A percentile compares a stretch with the other conserved stretches of the same genome.
phyloP scores from a whole-genome alignment of 2,329 filamentous ascomycete species.

The Keithomyces neogunnii region DNA sequence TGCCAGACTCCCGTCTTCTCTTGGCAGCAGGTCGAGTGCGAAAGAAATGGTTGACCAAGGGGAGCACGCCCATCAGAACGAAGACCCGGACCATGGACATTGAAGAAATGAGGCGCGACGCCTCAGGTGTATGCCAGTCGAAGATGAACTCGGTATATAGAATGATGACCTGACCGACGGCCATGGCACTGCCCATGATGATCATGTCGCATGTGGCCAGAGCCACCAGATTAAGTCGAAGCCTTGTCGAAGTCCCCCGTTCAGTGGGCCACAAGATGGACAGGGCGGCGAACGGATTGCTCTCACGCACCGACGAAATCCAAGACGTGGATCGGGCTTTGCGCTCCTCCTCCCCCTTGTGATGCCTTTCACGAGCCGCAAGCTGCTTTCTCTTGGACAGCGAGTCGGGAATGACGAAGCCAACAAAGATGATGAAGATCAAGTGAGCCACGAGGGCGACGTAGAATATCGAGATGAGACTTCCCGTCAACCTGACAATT shows the following conservation, averaged over 20 bases:
- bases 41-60: conserved; percentile 67
- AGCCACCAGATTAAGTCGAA: conserved; percentile 75
- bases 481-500: conserved; percentile 67
- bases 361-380: conserved; percentile 61
- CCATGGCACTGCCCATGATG: conserved; percentile 74
- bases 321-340: conserved; percentile 14
- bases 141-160: conserved; percentile 78
- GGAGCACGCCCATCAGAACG: conserved; percentile 66
- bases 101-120: conserved; percentile 72
- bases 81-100: conserved; percentile 70
- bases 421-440: conserved; percentile 64
- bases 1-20: conserved; percentile 27
- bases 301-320: conserved; percentile 29
- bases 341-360: conserved; percentile 33
- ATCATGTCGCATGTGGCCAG: conserved; percentile 75
- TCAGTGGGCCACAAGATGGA: conserved; percentile 69
- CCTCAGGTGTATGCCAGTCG: conserved; percentile 73
- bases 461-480: conserved; percentile 77
- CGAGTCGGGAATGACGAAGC: conserved; percentile 74
- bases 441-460: conserved; percentile 64
- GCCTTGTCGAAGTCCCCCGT: conserved; percentile 42
- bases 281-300: conserved; percentile 69
- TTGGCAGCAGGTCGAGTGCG: conserved; percentile 45
- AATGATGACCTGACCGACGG: conserved; percentile 70
- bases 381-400: conserved; percentile 65